Base-by-base conservation (phyloP, 805 yeast genomes). In the Yarrowia divulgata region DNA sequence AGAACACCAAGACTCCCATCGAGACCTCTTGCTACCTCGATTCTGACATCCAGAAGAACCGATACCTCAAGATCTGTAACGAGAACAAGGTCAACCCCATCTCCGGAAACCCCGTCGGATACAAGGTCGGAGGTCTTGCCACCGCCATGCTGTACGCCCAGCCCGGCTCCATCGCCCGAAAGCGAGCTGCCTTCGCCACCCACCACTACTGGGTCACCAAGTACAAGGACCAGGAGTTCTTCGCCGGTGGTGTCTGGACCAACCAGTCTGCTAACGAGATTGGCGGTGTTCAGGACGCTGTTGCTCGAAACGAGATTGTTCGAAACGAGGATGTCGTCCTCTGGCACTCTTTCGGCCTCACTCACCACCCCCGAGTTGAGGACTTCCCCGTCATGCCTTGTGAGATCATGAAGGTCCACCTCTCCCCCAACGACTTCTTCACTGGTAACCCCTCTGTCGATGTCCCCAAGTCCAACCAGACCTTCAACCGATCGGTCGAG, bases 331-430 rank as follows among this genome's bases (percentile, higher is more conserved):
- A 90, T 74, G 77, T 87, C 70, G 92, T 90, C 71, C 88, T 90
- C 54, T 90, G 94, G 93, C 90, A 90, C 72, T 90, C 95, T 57
- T 77, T 90, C 77, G 93, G 91, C 35, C 85, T 90, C 81, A 90
- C 94, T 3, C 96, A 90, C 77, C 85, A 90, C 74, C 95, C 95
- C 74, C 85, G 91, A 75, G 87, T 88, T 45, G 96, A 90, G 80
- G 94, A 90, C 78, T 90, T 90, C 89, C 96, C 96, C 62, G 93
- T 90, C 67, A 90, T 90, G 96, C 93, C 95, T 42, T 90, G 88
- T 69, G 96, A 90, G 80, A 87, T 87, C 72, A 87, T 89, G 81
- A 86, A 84, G 74, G 87, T 90, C 73, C 83, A 85, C 70, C 83
- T 90, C 69, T 83, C 84, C 57, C 96, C 96, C 68, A 82, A 85